phyloP scores from a whole-genome alignment of 2,329 filamentous ascomycete species.

The Fusarium sp. region DNA sequence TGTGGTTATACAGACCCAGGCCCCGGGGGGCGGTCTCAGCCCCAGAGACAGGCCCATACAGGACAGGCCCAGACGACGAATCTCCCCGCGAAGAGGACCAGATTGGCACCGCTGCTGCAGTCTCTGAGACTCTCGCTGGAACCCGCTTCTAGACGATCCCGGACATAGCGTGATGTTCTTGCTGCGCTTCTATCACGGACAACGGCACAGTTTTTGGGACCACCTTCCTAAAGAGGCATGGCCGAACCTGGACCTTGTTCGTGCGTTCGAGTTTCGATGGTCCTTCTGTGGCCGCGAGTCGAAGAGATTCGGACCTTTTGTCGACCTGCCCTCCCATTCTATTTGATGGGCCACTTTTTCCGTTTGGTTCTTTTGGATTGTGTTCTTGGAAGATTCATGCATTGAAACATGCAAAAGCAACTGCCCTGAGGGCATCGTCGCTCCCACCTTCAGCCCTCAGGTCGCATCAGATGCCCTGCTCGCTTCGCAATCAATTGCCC shows the following conservation, averaged over 20 bases:
- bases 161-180: conserved; percentile 18
- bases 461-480: conserved; percentile 18
- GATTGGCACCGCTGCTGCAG: conserved; percentile 19
- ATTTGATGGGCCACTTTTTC: conserved; percentile 6
- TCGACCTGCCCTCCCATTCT: conserved; percentile 10
- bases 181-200: conserved; percentile 19
- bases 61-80: conserved; percentile 16
- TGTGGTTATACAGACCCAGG: conserved; percentile 36
- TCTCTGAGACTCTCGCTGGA: not conserved
- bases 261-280: conserved; percentile 20
- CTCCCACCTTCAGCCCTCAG: not conserved
- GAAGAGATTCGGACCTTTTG: conserved; percentile 43
- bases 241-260: conserved; percentile 18
- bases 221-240: conserved; percentile 35
- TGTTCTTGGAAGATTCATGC: not conserved
- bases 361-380: conserved; percentile 10
- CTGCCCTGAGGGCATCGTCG: not conserved
- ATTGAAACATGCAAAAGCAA: not conserved
- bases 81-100: conserved; percentile 34
- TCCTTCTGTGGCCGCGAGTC: conserved; percentile 23
- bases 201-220: conserved; percentile 26
- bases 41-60: conserved; percentile 31
- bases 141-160: conserved; percentile 30
- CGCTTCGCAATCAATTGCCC: not conserved
- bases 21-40: conserved; percentile 31